phyloP scores from a whole-genome alignment of 306 rosid genomes.

The Quercus suber region DNA sequence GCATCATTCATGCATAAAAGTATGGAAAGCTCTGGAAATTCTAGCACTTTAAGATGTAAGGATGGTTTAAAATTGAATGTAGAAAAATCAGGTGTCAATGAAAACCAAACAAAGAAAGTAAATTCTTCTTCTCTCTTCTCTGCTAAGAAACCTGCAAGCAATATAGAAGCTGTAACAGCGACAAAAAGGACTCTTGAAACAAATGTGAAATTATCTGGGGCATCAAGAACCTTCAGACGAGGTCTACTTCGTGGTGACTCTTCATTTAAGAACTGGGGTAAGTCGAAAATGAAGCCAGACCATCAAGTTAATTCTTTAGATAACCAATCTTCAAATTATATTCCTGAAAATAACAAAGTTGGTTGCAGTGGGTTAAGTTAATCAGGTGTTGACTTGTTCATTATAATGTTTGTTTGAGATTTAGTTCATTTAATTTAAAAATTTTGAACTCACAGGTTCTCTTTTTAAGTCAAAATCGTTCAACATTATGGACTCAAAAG shows the following conservation, averaged over 20 bases:
- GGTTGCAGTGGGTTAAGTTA: neutral
- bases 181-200: slow-evolving; percentile 12
- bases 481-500: neutral
- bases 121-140: slow-evolving; percentile 1
- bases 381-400: neutral
- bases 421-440: neutral
- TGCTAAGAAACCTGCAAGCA: slow-evolving; percentile 10
- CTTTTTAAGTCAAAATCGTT: slow-evolving; percentile 21
- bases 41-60: neutral
- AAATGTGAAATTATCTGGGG: neutral
- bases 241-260: neutral
- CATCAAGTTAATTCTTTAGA: neutral
- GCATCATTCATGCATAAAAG: neutral
- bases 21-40: neutral
- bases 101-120: neutral
- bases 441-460: neutral
- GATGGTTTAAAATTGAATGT: slow-evolving; percentile 8
- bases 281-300: slow-evolving; percentile 6
- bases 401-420: neutral
- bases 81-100: neutral
- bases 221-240: slow-evolving; percentile 4
- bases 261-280: slow-evolving; percentile 7
- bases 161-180: slow-evolving; percentile 4
- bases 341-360: slow-evolving; percentile 4
- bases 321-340: neutral